Evolutionary conservation across 2,329 filamentous ascomycete species (phyloP).

Genomic region (Allantophomopsis cytisporea): DNA sequence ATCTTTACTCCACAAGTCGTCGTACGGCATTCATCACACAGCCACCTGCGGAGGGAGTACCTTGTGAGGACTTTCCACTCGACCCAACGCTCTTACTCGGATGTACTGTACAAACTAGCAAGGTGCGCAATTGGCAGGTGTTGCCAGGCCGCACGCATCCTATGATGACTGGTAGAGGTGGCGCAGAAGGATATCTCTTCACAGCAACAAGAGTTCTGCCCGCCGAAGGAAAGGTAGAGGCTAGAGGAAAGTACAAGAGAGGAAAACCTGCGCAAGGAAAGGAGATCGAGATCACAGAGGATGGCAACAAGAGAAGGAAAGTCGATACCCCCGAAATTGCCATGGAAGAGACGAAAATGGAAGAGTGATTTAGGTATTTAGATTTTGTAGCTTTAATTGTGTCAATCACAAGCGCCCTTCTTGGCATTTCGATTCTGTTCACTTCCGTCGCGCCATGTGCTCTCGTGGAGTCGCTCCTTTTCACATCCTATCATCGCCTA

Average conservation of each 20-base stretch:
- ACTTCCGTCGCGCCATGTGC: no score
- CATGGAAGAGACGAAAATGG: no score
- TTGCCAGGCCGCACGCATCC: conserved; percentile 86
- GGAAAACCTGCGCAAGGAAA: conserved; percentile 7
- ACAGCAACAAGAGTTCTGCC: conserved; percentile 73
- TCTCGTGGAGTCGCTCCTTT: no score
- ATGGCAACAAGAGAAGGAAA: background rate
- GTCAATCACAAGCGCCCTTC: no score
- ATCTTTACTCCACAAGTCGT: conserved; percentile 72
- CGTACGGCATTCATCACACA: conserved; percentile 58
- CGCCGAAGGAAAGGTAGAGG: conserved; percentile 65
- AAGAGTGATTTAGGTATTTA: no score
- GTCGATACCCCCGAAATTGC: no score
- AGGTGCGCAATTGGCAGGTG: conserved; percentile 77
- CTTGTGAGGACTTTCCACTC: conserved; percentile 67
- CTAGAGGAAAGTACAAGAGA: conserved; percentile 55
- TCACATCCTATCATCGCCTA: conserved; percentile 21
- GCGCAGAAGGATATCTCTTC: conserved; percentile 82
- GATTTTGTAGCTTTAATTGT: no score
- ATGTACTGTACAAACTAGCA: conserved; percentile 66
- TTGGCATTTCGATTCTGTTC: no score
- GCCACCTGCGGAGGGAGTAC: conserved; percentile 31
- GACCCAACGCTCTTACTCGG: conserved; percentile 78
- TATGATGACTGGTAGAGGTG: conserved; percentile 78
- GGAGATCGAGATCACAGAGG: background rate